phyloP scores from a whole-genome alignment of 257 asterid genomes.

The Penstemon newberryi region DNA sequence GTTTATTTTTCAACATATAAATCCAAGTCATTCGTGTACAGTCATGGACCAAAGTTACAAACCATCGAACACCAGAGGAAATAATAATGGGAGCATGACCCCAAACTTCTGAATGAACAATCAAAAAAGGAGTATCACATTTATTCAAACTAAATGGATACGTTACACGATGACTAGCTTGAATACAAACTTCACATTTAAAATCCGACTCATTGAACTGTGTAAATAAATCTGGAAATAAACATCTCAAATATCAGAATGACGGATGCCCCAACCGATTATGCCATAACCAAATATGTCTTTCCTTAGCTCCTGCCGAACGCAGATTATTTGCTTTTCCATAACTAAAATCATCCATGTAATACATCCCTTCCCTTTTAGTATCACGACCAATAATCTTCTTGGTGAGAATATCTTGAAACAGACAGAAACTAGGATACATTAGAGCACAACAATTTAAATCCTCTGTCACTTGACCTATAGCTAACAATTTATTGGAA shows the following conservation, averaged over 20 bases:
- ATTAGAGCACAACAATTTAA: too few species aligned
- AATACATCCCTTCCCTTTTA: slow-evolving; percentile 1
- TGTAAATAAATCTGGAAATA: not conserved
- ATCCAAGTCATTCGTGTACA: too few species aligned
- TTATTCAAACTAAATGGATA: not conserved
- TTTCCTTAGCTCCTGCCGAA: not conserved
- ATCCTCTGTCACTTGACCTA: too few species aligned
- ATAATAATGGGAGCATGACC: not conserved
- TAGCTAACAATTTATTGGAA: not conserved
- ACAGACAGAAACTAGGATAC: too few species aligned
- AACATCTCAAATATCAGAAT: not conserved
- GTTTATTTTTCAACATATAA: too few species aligned
- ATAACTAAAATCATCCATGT: not conserved
- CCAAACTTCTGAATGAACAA: slow-evolving; percentile 4
- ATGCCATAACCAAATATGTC: slow-evolving; percentile 20
- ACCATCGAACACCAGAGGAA: slow-evolving; percentile 4
- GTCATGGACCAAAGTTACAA: not conserved
- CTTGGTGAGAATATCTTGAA: too few species aligned
- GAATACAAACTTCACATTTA: not conserved
- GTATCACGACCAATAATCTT: slow-evolving; percentile 14
- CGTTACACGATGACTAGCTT: slow-evolving; percentile 14
- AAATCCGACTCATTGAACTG: not conserved
- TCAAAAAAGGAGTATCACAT: not conserved
- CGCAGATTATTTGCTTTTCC: not conserved
- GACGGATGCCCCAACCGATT: not conserved